These are phyloP conservation scores for Lotus japonicus DNA, from an alignment of 306 rosid genomes.

Conservation along the genomic window DNA sequence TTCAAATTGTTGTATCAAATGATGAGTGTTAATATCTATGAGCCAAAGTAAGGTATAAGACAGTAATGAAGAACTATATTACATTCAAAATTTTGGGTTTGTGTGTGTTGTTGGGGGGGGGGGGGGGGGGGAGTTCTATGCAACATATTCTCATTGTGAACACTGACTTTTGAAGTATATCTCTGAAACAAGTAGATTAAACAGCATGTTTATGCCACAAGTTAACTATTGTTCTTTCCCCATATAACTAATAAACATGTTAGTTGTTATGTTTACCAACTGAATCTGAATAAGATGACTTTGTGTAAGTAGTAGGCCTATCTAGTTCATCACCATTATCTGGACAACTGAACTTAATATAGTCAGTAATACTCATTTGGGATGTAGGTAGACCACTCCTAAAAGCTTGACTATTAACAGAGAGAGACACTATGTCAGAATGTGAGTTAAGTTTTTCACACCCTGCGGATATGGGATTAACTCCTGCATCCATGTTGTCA, in stretches of 20 bases:
- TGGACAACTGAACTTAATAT: background rate
- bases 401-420: background rate
- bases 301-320: background rate
- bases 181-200: background rate
- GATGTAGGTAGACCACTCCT: background rate
- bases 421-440: background rate
- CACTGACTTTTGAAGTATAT: too few relatives aligned
- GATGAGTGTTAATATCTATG: conserved; percentile 16
- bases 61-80: background rate
- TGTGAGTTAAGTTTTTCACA: background rate
- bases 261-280: too few relatives aligned
- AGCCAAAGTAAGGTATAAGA: background rate
- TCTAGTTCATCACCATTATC: background rate
- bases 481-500: background rate
- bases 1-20: conserved; percentile 21
- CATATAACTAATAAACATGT: background rate
- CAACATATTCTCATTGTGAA: background rate
- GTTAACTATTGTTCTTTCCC: background rate
- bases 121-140: background rate
- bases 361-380: background rate
- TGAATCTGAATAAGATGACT: too few relatives aligned
- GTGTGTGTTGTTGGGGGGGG: too few relatives aligned
- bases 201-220: background rate
- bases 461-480: background rate
- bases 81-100: background rate